Percentiles rank a stretch among this genome's conserved stretches.
Conservation (phyloP, 2,329 filamentous ascomycete species). For the Neofusicoccum sp. region DNA sequence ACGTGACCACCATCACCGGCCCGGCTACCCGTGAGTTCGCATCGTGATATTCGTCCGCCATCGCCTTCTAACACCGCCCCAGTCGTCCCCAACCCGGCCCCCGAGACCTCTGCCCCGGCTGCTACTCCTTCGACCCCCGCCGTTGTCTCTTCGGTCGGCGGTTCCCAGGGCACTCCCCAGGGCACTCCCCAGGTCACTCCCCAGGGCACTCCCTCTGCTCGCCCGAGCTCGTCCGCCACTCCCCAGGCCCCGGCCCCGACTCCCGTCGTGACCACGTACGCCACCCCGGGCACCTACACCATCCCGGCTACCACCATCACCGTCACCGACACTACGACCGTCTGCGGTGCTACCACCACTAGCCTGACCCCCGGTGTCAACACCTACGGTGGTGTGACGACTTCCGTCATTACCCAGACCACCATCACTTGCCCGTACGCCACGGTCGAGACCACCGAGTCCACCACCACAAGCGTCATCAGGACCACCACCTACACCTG, state of each 20-base stretch:
- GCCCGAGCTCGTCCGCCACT: constrained; percentile 31
- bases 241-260: constrained; percentile 38
- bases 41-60: not conserved
- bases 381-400: constrained; percentile 74
- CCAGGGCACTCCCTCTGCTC: constrained; percentile 25
- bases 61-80: not conserved
- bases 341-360: constrained; percentile 65
- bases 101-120: not conserved
- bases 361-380: constrained; percentile 65
- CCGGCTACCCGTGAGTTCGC: constrained; percentile 61
- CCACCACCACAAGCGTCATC: constrained; percentile 67
- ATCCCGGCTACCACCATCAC: constrained; percentile 73
- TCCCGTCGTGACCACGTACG: constrained; percentile 55
- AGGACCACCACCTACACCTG: constrained; percentile 72
- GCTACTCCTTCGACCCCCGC: not conserved
- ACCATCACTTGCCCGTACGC: constrained; percentile 72
- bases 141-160: not conserved
- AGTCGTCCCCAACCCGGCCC: constrained; percentile 20
- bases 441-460: constrained; percentile 60
- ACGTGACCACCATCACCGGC: constrained; percentile 72
- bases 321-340: constrained; percentile 67
- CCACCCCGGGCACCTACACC: constrained; percentile 73
- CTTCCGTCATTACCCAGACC: constrained; percentile 66
- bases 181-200: not conserved
- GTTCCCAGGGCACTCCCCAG: not conserved